phyloP scores from a whole-genome alignment of 2,329 filamentous ascomycete species.

The Rhexocercosporidium sp. region DNA sequence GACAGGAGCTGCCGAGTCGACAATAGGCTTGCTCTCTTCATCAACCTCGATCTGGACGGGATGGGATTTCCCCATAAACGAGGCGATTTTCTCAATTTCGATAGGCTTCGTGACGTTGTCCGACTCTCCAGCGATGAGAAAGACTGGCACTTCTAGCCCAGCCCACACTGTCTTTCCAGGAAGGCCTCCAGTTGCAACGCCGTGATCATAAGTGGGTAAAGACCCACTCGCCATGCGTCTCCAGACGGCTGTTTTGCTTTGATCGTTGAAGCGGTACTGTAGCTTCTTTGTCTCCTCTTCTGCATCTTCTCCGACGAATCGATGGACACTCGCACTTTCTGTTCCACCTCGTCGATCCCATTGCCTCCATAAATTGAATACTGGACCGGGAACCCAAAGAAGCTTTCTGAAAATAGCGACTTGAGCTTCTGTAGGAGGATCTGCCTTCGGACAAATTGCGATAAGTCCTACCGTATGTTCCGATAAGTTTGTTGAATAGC shows the following conservation, averaged over 20 bases:
- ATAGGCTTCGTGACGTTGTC: constrained; percentile 77
- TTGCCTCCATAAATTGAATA: constrained; percentile 78
- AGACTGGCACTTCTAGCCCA: constrained; percentile 73
- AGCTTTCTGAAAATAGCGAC: constrained; percentile 58
- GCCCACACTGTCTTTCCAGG: constrained; percentile 75
- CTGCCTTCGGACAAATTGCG: constrained; percentile 79
- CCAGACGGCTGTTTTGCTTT: constrained; percentile 83
- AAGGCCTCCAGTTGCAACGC: constrained; percentile 63
- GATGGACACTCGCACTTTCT: constrained; percentile 76
- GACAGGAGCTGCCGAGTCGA: constrained; percentile 56
- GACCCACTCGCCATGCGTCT: constrained; percentile 78
- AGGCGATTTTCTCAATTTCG: constrained; percentile 71
- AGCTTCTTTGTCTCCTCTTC: constrained; percentile 69
- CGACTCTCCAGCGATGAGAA: constrained; percentile 77
- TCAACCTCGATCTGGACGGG: constrained; percentile 34
- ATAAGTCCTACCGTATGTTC: constrained; percentile 76
- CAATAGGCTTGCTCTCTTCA: constrained; percentile 46
- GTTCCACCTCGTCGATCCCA: constrained; percentile 82
- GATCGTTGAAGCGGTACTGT: constrained; percentile 78
- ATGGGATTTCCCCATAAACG: constrained; percentile 44
- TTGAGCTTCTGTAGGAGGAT: constrained; percentile 61
- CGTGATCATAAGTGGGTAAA: constrained; percentile 64
- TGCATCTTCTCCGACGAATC: constrained; percentile 74
- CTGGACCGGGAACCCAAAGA: constrained; percentile 69
- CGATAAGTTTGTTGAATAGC: constrained; percentile 58